These are phyloP conservation scores for Ascochyta fabae DNA, from an alignment of 2,329 filamentous ascomycete genomes.

Conservation along the genomic window DNA sequence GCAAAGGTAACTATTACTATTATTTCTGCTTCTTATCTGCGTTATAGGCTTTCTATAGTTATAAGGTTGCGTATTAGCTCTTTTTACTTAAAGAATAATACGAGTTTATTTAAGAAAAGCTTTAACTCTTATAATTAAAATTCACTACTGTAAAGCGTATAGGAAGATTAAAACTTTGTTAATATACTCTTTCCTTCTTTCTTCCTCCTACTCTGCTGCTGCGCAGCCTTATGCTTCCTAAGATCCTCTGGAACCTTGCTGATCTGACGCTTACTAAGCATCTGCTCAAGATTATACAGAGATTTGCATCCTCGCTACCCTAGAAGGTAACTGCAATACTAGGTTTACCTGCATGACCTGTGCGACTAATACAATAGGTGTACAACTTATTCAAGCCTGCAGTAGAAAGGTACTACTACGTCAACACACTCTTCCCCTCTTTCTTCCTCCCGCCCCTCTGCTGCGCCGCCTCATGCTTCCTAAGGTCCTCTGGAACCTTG, in stretches of 20 bases:
- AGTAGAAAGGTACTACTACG: neutral
- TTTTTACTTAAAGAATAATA: too few species aligned
- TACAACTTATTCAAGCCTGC: conserved; percentile 67
- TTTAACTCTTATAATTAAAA: too few species aligned
- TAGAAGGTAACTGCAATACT: conserved; percentile 97
- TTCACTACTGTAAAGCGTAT: too few species aligned
- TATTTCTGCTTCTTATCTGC: too few species aligned
- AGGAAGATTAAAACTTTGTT: conserved; percentile 1
- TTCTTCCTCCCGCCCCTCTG: conserved; percentile 65
- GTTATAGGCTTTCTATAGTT: too few species aligned
- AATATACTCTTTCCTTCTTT: conserved; percentile 22
- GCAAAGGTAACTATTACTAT: too few species aligned
- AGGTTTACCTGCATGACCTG: conserved; percentile 94
- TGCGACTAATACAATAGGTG: conserved; percentile 95
- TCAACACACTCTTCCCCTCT: conserved; percentile 21
- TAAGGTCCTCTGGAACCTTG: conserved; percentile 87
- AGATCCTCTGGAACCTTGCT: conserved; percentile 91
- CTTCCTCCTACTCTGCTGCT: conserved; percentile 67
- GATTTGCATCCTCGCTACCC: conserved; percentile 87
- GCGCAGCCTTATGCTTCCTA: conserved; percentile 86
- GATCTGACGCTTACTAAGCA: conserved; percentile 88
- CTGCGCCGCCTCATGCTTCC: conserved; percentile 90
- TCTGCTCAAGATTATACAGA: conserved; percentile 94
- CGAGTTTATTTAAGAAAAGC: too few species aligned
- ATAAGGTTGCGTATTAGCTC: too few species aligned